Base-by-base conservation (phyloP, 805 yeast species). In the Candida incommunis region DNA sequence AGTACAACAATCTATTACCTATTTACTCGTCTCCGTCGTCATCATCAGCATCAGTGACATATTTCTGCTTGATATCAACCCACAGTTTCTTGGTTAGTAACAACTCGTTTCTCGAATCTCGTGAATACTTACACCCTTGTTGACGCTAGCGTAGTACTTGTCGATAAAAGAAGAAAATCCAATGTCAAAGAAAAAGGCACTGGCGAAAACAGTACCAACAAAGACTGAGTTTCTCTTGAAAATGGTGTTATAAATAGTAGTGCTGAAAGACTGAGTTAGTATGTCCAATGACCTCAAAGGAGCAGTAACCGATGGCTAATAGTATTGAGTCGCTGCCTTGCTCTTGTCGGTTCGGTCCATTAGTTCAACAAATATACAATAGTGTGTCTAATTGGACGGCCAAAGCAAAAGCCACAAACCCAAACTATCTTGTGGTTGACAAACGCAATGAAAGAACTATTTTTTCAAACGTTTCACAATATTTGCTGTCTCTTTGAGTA, bases 171-270 rank as follows among this genome's bases (percentile, higher is more conserved):
- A 49, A 55, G 61, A 56, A 59, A 63, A 65, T 40, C 50, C 62
- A 43, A 63, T 54, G 52, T 64, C 68, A 75, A 87, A 86, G 51
- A 78, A 77, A 61, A 88, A 88, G 42, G 96, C 87, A 57, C 83
- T 78, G 43, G 78, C 81, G 55, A 88, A 81, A 50, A 88, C 71
- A 50, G 92, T 71, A 53, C 85, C 84, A 50, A 88, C 95, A 67
- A 74, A 85, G 51, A 82, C 71, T 42, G 96, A 76, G 78, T 90
- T 88, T 75, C 96, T 84, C 76, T 85, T 85, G 75, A 84, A 80
- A 46, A 82, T 56, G 29, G 71, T 65, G 74, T 78, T 80, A 75
- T 75, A 78, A 50, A 78, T 58, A 41, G 75, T 62, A 40, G 81
- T 60, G 55, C 66, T 59, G 50, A 62, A 53, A 40, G 65, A 51